phyloP scores from a whole-genome alignment of 371 early-diverging fungal species.

The Massospora cicadina region DNA sequence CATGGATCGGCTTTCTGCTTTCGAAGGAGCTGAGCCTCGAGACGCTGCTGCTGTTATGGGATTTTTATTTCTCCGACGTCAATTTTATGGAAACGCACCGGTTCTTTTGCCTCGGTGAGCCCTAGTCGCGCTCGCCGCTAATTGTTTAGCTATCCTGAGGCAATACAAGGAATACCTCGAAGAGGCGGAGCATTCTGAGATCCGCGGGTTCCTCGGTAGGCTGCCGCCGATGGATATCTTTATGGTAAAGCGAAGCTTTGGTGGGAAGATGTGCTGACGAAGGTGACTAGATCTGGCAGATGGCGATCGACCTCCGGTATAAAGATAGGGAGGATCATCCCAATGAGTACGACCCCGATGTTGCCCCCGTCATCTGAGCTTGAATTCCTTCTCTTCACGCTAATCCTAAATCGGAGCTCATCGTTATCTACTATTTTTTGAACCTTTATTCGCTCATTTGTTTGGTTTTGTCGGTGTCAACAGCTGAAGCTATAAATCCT shows the following conservation, averaged over 20 bases:
- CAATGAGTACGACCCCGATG: background rate
- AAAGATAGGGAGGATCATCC: background rate
- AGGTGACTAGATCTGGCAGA: background rate
- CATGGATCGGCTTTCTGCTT: constrained; percentile 65
- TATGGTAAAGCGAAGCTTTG: background rate
- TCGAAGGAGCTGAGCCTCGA: constrained; percentile 65
- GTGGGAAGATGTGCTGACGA: no score
- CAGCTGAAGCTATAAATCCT: no score
- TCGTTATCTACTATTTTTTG: no score
- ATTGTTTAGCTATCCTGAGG: constrained; percentile 18
- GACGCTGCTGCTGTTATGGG: constrained; percentile 65
- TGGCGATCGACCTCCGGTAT: constrained; percentile 4
- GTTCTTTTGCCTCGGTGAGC: constrained; percentile 47
- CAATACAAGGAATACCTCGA: constrained; percentile 57
- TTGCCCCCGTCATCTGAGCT: background rate
- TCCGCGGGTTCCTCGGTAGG: constrained; percentile 16
- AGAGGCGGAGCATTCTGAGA: constrained; percentile 81
- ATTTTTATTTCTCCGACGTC: constrained; percentile 53
- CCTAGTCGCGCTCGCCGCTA: constrained; percentile 11
- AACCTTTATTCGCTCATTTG: no score
- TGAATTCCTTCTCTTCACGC: no score
- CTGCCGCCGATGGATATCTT: constrained; percentile 7
- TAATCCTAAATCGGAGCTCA: background rate
- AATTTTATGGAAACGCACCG: constrained; percentile 59
- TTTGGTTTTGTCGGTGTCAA: no score